These are phyloP conservation scores for Hyphopichia fennica DNA, from an alignment of 1,139 yeast species.

Conservation along the genomic window DNA sequence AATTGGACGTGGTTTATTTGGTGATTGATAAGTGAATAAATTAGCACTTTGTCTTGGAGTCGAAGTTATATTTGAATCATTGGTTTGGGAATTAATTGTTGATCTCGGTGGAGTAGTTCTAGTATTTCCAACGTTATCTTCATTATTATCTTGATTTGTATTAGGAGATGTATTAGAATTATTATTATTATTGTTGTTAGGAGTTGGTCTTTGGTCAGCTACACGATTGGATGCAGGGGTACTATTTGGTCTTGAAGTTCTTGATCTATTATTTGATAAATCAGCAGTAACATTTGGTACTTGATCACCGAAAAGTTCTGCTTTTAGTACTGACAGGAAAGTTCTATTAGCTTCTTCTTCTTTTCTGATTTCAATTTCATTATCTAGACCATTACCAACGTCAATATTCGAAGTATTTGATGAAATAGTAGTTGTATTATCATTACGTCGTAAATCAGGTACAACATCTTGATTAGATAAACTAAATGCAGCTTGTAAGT, in stretches of 20 bases:
- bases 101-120: conserved; percentile 24
- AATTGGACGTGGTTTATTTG: conserved; percentile 60
- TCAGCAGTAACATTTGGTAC: conserved; percentile 58
- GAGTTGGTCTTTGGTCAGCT: too few relatives aligned
- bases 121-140: conserved; percentile 3
- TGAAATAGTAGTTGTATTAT: conserved; percentile 3
- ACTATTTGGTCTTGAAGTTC: conserved; percentile 8
- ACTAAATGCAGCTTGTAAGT: conserved; percentile 84
- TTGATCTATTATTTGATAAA: conserved; percentile 13
- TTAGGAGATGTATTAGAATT: neutral
- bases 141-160: conserved; percentile 2
- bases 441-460: conserved; percentile 35
- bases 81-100: conserved; percentile 9
- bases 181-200: conserved; percentile 1
- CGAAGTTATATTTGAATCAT: conserved; percentile 27
- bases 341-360: conserved; percentile 86
- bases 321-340: conserved; percentile 80
- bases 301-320: conserved; percentile 89
- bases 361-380: conserved; percentile 65
- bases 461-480: conserved; percentile 50
- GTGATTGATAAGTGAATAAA: conserved; percentile 70
- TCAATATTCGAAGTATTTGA: neutral
- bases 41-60: conserved; percentile 62
- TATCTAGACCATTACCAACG: conserved; percentile 27
- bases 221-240: too few relatives aligned